phyloP scores from a whole-genome alignment of 495 filamentous ascomycete genomes.

The Penicillium samsonianum region DNA sequence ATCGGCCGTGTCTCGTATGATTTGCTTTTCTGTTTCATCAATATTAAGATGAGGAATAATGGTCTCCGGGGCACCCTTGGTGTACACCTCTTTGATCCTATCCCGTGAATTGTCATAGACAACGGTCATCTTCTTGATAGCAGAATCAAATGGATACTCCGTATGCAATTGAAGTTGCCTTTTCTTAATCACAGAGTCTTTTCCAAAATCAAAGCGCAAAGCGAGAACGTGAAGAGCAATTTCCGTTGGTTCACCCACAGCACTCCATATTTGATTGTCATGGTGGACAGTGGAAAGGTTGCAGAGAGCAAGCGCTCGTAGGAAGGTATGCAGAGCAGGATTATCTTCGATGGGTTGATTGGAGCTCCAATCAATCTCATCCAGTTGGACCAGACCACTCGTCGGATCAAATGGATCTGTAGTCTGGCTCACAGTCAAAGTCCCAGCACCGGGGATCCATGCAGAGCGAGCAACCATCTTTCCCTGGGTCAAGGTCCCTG shows the following conservation, averaged over 20 bases:
- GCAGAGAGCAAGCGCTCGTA: constrained; percentile 72
- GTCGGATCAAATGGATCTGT: constrained; percentile 60
- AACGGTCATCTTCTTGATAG: constrained; percentile 83
- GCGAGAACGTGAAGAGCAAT: constrained; percentile 81
- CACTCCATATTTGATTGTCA: constrained; percentile 58
- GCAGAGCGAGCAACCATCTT: constrained; percentile 76
- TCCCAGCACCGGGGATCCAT: constrained; percentile 68
- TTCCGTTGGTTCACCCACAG: constrained; percentile 80
- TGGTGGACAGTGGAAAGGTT: constrained; percentile 72
- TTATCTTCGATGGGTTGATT: constrained; percentile 24
- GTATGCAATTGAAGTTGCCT: constrained; percentile 63
- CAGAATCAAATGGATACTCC: constrained; percentile 81
- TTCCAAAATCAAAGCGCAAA: constrained; percentile 65
- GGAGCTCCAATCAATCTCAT: constrained; percentile 34
- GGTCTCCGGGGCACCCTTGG: constrained; percentile 67
- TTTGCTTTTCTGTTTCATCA: constrained; percentile 49
- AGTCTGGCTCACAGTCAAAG: constrained; percentile 55
- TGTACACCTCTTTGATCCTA: constrained; percentile 56
- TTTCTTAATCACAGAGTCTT: constrained; percentile 52
- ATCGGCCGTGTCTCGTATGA: constrained; percentile 61
- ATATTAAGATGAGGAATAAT: constrained; percentile 58
- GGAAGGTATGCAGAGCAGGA: constrained; percentile 59
- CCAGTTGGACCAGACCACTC: constrained; percentile 60
- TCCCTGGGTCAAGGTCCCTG: constrained; percentile 78
- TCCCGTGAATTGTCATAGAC: constrained; percentile 51